Base-by-base conservation (phyloP, 495 filamentous ascomycete genomes). In the Neurospora sp. region DNA sequence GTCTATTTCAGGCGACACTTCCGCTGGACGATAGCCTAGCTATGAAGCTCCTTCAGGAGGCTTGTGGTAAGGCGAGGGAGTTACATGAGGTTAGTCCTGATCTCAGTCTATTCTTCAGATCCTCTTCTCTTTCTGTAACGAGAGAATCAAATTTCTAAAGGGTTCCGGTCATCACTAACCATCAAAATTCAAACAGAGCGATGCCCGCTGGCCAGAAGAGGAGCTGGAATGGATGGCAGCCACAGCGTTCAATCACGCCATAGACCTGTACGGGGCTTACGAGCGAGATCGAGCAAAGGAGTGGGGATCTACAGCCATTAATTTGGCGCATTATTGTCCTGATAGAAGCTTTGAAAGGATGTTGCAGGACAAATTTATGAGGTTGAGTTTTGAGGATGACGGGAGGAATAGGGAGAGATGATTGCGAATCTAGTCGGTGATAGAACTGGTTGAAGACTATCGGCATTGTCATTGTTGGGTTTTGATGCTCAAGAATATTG, bases 201-300 rank as follows among this genome's bases (percentile, higher is more conserved):
- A 83, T 14, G 79, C 85, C 14, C 77, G 78, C 4, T 96, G 93
- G 77, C 92, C 92, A 5, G 73, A 81, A 11, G 86, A 88, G 8
- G 94, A 97, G 75, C 82, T 97, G 3, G 89, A 92, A 76, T 94
- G 92, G 91, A 87, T 98, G 39, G 90, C 90, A 1, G 88, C 88
- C 0, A 89, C 86, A 3, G 81, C 90, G 0, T 97, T 96, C 84
- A 96, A 96, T 75, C 88, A 86, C 54, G 90, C 90, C 0, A 86
- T 94, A 27, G 93, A 96, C 74, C 88, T 90, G 59, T 94, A 92
- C 73, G 82, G 88, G 16, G 78, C 76, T 4, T 82, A 82, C 0
- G 85, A 90, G 69, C 87, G 90, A 70, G 86, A 83, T 38, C 83
- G 84, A 5, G 91, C 88, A 71, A 86, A 84, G 74, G 80, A 83